phyloP scores from a whole-genome alignment of 192 early-diverging fungal genomes.

The Entrophospora sp. region DNA sequence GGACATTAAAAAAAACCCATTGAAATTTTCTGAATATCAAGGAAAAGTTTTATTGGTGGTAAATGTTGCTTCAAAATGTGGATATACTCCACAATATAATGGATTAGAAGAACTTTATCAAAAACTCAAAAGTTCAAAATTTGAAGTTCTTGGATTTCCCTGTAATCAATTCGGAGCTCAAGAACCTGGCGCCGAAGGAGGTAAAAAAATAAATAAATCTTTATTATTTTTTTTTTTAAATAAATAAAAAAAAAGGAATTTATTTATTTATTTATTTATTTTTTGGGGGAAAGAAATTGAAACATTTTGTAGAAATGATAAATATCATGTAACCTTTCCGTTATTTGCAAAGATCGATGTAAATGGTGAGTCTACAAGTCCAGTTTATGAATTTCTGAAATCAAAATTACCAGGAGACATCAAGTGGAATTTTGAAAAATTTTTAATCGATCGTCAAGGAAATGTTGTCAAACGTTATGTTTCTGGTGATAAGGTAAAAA shows the following conservation, averaged over 20 bases:
- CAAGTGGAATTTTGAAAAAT: constrained; percentile 88
- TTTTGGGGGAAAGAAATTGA: not conserved
- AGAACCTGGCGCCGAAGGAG: not conserved
- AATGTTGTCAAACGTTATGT: constrained; percentile 55
- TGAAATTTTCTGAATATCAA: constrained; percentile 34
- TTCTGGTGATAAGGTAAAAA: not conserved
- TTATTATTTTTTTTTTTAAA: not conserved
- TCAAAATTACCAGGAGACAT: constrained; percentile 46
- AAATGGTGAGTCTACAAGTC: constrained; percentile 57
- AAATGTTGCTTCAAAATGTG: constrained; percentile 89
- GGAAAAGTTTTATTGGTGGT: constrained; percentile 78
- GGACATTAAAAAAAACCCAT: not conserved
- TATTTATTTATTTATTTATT: not conserved
- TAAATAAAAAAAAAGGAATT: not conserved
- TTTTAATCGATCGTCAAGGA: constrained; percentile 60
- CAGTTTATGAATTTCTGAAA: constrained; percentile 60
- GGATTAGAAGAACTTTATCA: constrained; percentile 62
- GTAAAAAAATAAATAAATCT: no score
- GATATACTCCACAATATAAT: constrained; percentile 73
- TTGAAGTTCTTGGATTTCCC: constrained; percentile 86
- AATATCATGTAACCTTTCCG: constrained; percentile 57
- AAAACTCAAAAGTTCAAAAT: constrained; percentile 56
- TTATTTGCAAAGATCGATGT: constrained; percentile 83
- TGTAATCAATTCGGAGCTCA: constrained; percentile 81
- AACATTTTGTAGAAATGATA: not conserved